Evolutionary conservation across 2,329 filamentous ascomycete species (phyloP), one percentile per base, ranked within the genome.

Genomic region (Fusarium foetens): DNA sequence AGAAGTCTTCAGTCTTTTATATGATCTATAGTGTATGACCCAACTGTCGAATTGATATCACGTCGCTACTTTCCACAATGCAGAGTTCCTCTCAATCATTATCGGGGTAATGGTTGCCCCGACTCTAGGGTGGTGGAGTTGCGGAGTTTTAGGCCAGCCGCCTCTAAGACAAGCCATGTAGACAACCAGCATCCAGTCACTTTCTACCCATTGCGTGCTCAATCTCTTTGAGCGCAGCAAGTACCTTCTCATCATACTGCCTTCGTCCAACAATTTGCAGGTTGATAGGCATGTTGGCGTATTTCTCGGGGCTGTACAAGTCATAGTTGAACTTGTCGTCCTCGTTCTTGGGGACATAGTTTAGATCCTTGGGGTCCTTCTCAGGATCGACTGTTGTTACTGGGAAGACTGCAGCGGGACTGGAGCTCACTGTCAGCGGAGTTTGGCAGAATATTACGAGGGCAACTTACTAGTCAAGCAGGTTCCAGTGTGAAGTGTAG

Each of bases 401-500:
- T 0, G 91, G 91, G 75, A 93, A 91, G 0, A 89, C 84, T 5
- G 87, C 79, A 14, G 84, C 86, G 1, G 91, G 89, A 77, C 63
- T 66, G 6, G 13, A 6, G 12, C 1, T 27, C 3, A 13, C 1
- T 6, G 45, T 66, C 13, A 66, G 62, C 4, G 1, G 29, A 25
- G 7, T 25, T 27, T 19, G 5, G 14, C 1, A 1, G 17, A 14
- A 21, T 10, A 8, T 6, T 4, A 5, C 3, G 7, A 36, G 16
- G 3, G 3, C 2, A 8, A 36, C 63, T 9, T 46, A 66, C 63
- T 92, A 92, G 77, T 93, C 90, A 3, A 93, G 84, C 45, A 93
- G 74, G 76, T 93, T 93, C 90, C 90, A 93, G 68, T 90, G 86
- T 1, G 86, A 82, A 0, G 90, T 92, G 72, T 93, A 93, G 3